Percentiles rank a stretch among this genome's conserved stretches.
Evolutionary conservation across 163 green algal species (phyloP).

Genomic region (Botryococcus braunii): DNA sequence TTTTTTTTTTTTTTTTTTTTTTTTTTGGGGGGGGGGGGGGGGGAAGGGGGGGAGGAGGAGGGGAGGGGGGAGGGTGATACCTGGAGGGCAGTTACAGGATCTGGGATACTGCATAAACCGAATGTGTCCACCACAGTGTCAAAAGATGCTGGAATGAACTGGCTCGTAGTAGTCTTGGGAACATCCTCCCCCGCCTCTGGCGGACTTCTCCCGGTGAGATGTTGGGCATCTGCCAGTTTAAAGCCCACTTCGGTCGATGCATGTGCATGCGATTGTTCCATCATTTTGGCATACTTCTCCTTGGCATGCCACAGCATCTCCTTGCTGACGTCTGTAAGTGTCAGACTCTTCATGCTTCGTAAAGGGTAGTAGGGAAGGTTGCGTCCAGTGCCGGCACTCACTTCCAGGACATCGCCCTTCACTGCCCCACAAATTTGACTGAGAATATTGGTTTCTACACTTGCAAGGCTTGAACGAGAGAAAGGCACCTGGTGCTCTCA

Average conservation of each 20-base stretch:
- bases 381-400: conserved; percentile 70
- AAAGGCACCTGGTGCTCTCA: no score
- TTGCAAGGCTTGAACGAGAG: neutral
- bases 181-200: neutral
- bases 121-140: conserved; percentile 80
- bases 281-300: conserved; percentile 27
- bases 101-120: conserved; percentile 63
- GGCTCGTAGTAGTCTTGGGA: neutral
- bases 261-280: neutral
- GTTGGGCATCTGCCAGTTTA: conserved; percentile 35
- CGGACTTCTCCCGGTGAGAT: conserved; percentile 10
- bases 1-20: no score
- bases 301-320: conserved; percentile 52
- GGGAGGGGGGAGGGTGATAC: no score
- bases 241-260: conserved; percentile 20
- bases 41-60: no score
- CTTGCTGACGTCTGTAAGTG: conserved; percentile 48
- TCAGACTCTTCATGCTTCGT: conserved; percentile 27
- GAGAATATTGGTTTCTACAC: conserved; percentile 10
- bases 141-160: conserved; percentile 29
- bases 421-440: neutral
- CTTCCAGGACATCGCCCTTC: conserved; percentile 69
- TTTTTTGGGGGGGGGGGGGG: no score
- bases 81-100: conserved; percentile 50
- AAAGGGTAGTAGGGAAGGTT: conserved; percentile 64